Conservation (phyloP, 768 basidiomycete species). For the Hortiboletus campestris region DNA sequence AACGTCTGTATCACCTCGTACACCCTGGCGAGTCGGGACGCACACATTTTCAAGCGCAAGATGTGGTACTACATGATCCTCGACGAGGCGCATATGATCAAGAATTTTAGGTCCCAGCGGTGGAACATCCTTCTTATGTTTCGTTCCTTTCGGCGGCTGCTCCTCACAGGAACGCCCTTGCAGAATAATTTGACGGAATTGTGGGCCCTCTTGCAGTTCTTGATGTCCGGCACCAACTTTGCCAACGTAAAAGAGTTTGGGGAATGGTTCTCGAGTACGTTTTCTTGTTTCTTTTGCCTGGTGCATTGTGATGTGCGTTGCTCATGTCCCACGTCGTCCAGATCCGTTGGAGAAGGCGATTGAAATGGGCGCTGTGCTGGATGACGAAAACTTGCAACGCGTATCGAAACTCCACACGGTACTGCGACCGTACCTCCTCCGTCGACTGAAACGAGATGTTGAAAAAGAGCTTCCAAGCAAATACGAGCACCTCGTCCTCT, state of each 20-base stretch:
- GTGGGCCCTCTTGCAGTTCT: constrained; percentile 93
- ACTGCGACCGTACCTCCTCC: constrained; percentile 91
- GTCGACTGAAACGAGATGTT: constrained; percentile 96
- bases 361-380: constrained; percentile 72
- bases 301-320: neutral
- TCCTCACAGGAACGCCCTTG: constrained; percentile 93
- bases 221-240: constrained; percentile 87
- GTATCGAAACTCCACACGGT: constrained; percentile 90
- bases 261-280: constrained; percentile 94
- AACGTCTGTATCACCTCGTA: constrained; percentile 96
- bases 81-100: constrained; percentile 97
- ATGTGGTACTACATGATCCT: constrained; percentile 96
- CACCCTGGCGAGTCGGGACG: constrained; percentile 86
- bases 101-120: constrained; percentile 91
- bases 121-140: constrained; percentile 93
- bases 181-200: constrained; percentile 96
- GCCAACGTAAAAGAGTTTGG: constrained; percentile 92
- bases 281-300: neutral
- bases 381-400: constrained; percentile 82
- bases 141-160: constrained; percentile 77
- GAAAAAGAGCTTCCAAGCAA: constrained; percentile 95
- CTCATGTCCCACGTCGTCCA: constrained; percentile 29
- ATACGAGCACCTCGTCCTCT: constrained; percentile 86
- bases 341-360: constrained; percentile 94
- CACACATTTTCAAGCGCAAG: constrained; percentile 89